Conservation (phyloP, 1,284 basidiomycete genomes). For the Trametes versicolor region DNA sequence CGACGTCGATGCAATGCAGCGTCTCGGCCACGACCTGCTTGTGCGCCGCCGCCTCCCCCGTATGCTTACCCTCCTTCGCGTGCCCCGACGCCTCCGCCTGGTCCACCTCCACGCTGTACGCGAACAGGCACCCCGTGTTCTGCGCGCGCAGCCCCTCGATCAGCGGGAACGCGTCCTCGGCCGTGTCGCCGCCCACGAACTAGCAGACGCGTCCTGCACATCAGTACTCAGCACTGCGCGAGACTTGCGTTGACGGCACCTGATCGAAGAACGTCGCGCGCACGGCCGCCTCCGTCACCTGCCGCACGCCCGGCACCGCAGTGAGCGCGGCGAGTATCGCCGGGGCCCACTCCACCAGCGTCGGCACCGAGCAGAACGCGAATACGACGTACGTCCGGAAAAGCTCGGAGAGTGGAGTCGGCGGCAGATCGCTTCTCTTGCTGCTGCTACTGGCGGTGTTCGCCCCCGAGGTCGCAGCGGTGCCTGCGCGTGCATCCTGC, state of each 20-base stretch:
- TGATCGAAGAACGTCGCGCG: conserved; percentile 89
- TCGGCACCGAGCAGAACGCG: conserved; percentile 80
- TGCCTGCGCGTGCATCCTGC: conserved; percentile 26
- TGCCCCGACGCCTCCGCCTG: conserved; percentile 58
- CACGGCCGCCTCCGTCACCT: conserved; percentile 77
- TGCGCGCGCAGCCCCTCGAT: conserved; percentile 69
- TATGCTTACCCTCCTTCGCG: conserved; percentile 28
- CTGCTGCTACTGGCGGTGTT: background rate
- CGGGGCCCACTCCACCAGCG: conserved; percentile 83
- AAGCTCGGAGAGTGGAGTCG: conserved; percentile 53
- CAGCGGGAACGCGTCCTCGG: conserved; percentile 71
- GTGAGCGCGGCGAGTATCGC: conserved; percentile 69
- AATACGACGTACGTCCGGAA: conserved; percentile 84
- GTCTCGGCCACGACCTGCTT: conserved; percentile 78
- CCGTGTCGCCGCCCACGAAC: conserved; percentile 92
- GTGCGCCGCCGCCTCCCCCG: conserved; percentile 50
- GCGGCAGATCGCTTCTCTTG: conserved; percentile 15
- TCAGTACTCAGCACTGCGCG: background rate
- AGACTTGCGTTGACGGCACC: conserved; percentile 50
- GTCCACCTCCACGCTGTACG: conserved; percentile 89
- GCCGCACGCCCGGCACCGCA: conserved; percentile 72
- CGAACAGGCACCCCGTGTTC: conserved; percentile 84
- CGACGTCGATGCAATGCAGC: conserved; percentile 76
- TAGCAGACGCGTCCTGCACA: conserved; percentile 48
- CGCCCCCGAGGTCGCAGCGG: background rate